Evolutionary conservation across 352 stramenopile species (phyloP), one percentile per base, ranked within the genome.

Genomic region (Stephanocyclus meneghinianus): DNA sequence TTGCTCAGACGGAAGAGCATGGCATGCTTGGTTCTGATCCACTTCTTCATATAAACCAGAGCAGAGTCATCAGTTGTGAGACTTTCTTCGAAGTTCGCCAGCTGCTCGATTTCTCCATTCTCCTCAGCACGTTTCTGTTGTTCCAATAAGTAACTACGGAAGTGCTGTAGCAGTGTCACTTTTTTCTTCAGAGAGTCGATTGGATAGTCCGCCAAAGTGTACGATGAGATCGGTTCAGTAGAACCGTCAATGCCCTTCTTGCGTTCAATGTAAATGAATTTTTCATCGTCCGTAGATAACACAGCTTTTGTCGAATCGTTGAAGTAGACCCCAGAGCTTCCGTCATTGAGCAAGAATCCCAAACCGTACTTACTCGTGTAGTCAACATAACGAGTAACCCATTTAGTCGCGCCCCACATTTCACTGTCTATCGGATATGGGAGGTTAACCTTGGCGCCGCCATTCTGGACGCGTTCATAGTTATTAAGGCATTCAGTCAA

Each of bases 341-440:
- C 96, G 89, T 98, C 97, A 61, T 95, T 98, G 9, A 99, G 92
- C 57, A 99, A 90, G 83, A 98, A 99, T 60, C 97, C 97, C 66
- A 99, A 94, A 62, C 97, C 97, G 85, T 99, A 99, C 87, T 99
- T 99, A 82, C 92, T 96, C 4, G 97, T 99, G 87, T 99, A 99
- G 82, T 99, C 97, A 7, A 99, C 96, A 89, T 98, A 99, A 59
- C 97, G 91, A 18, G 93, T 94, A 11, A 99, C 94, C 96, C 97
- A 99, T 67, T 98, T 92, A 0, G 80, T 89, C 2, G 93, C 85
- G n/a, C 86, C 80, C 57, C 81, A 85, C 16, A 78, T 71, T 13
- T 86, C 74, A 16, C 37, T 55, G 10, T 60, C 68, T 5, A 61
- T 63, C 45, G 74, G 51, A 55, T 50, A 56, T 42, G 66, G 60